phyloP scores from a whole-genome alignment of 768 basidiomycete species.

The Termitomyces sp. region DNA sequence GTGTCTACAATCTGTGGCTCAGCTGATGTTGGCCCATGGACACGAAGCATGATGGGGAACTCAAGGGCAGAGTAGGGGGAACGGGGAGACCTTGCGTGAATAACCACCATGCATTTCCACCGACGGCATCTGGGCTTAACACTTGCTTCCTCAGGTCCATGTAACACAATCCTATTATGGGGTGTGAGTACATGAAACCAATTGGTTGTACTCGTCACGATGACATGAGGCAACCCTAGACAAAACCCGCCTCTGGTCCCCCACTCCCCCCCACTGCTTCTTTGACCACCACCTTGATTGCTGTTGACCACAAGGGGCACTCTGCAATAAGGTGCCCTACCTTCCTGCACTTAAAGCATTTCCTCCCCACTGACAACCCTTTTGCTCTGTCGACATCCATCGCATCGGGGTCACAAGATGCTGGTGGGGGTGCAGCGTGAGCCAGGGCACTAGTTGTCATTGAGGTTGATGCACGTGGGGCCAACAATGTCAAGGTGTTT shows the following conservation, averaged over 20 bases:
- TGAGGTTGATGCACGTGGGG: too few relatives aligned
- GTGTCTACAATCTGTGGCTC: neutral
- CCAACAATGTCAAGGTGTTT: too few relatives aligned
- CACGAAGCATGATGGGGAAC: neutral
- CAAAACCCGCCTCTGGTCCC: neutral
- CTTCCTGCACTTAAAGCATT: neutral
- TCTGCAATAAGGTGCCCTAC: too few relatives aligned
- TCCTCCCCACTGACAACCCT: neutral
- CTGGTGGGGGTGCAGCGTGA: too few relatives aligned
- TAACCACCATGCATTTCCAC: neutral
- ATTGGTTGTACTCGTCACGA: neutral
- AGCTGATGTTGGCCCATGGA: too few relatives aligned
- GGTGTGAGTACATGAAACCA: neutral
- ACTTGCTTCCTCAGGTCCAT: neutral
- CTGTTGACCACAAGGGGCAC: neutral
- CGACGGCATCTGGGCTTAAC: too few relatives aligned
- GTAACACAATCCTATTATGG: neutral
- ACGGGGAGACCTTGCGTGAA: neutral
- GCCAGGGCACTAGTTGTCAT: too few relatives aligned
- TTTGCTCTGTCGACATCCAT: neutral
- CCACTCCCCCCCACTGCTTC: neutral
- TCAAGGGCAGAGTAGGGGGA: neutral
- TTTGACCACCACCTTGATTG: neutral
- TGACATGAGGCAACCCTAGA: neutral
- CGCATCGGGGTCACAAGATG: neutral